A percentile compares a stretch with the other conserved stretches of the same genome.
phyloP scores from a whole-genome alignment of 176 grass and related monocot species.

The Panicum miliaceum region DNA sequence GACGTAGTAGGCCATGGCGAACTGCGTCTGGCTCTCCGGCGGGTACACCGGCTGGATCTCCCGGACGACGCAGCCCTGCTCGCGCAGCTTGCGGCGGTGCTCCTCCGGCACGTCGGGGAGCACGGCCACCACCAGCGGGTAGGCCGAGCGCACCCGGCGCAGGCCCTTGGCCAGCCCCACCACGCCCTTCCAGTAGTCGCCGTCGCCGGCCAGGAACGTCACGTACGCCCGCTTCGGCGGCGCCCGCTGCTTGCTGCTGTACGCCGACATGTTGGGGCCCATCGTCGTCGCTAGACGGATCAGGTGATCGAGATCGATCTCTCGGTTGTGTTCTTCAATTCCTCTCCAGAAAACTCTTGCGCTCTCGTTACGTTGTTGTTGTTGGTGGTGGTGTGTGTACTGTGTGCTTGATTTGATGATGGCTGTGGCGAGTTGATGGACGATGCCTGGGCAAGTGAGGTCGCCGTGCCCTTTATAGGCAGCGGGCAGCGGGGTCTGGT shows the following conservation, averaged over 20 bases:
- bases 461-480: background rate
- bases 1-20: constrained; percentile 92
- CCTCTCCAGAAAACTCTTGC: background rate
- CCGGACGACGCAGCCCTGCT: constrained; percentile 71
- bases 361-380: background rate
- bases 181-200: constrained; percentile 83
- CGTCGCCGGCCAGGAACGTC: constrained; percentile 75
- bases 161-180: constrained; percentile 81
- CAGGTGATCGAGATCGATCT: no score
- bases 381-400: no score
- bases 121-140: constrained; percentile 79
- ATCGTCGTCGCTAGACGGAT: background rate
- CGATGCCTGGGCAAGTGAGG: background rate
- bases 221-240: constrained; percentile 45
- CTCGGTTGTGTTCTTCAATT: no score
- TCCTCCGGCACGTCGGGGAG: constrained; percentile 70
- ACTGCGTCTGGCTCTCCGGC: constrained; percentile 69
- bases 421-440: no score
- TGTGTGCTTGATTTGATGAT: background rate
- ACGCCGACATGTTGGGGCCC: constrained; percentile 4
- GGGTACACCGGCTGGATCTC: constrained; percentile 78
- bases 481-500: background rate
- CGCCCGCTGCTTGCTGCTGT: background rate
- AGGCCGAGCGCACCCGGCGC: constrained; percentile 46
- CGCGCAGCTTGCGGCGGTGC: constrained; percentile 45